phyloP scores from a whole-genome alignment of 164 flowering plant genomes.

The Chimonanthus salicifolius region DNA sequence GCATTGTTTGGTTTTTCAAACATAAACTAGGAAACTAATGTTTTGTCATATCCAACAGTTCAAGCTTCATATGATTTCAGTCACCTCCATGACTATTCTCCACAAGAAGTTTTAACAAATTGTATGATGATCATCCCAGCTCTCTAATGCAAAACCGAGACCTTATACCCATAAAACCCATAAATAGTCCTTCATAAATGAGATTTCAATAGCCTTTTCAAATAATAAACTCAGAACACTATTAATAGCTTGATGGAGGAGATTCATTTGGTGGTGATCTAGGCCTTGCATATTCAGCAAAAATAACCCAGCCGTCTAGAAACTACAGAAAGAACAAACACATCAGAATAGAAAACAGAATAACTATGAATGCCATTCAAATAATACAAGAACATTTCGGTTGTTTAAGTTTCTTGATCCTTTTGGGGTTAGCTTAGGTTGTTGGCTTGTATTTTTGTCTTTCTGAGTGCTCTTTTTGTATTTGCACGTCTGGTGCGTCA shows the following conservation, averaged over 20 bases:
- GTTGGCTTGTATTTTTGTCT: too few relatives aligned
- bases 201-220: background rate
- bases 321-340: conserved; percentile 24
- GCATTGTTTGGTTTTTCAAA: background rate
- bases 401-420: too few relatives aligned
- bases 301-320: conserved; percentile 58
- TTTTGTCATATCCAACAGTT: background rate
- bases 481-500: too few relatives aligned
- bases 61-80: background rate
- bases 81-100: background rate
- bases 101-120: background rate
- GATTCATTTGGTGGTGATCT: conserved; percentile 30
- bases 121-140: background rate
- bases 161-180: background rate
- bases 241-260: conserved; percentile 30
- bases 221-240: background rate
- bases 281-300: conserved; percentile 54
- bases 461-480: too few relatives aligned
- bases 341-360: background rate
- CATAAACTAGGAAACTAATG: background rate
- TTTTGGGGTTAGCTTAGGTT: too few relatives aligned
- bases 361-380: background rate
- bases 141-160: background rate
- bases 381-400: too few relatives aligned
- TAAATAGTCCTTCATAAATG: background rate